These are phyloP conservation scores for Trypanosoma avium DNA, from an alignment of 208 protist genomes.

Conservation along the genomic window DNA sequence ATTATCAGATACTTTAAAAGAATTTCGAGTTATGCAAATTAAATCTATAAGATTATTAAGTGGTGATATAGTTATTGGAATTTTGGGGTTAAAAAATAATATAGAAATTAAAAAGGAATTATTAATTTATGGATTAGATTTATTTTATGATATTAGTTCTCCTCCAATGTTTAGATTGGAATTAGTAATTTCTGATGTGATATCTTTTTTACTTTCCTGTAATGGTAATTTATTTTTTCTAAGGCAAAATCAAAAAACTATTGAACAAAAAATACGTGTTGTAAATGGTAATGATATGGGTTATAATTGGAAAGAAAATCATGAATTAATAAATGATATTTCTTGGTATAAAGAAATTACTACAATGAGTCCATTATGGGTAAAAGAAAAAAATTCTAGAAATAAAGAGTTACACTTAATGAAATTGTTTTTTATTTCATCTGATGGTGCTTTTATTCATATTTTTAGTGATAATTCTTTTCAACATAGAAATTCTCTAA, in stretches of 20 bases:
- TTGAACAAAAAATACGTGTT: slow-evolving; percentile 19
- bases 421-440: slow-evolving; percentile 16
- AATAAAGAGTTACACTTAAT: background rate
- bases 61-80: slow-evolving; percentile 44
- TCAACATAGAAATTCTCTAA: background rate
- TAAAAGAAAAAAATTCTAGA: background rate
- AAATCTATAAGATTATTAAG: slow-evolving; percentile 24
- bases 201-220: slow-evolving; percentile 49
- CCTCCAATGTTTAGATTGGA: slow-evolving; percentile 45
- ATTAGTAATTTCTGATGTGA: slow-evolving; percentile 40
- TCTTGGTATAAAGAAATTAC: slow-evolving; percentile 5
- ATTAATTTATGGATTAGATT: slow-evolving; percentile 58
- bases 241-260: slow-evolving; percentile 14
- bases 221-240: slow-evolving; percentile 57
- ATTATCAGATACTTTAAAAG: background rate
- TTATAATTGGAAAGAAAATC: slow-evolving; percentile 1
- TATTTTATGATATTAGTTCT: slow-evolving; percentile 36
- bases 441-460: slow-evolving; percentile 17
- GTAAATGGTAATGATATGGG: background rate
- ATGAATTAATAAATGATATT: background rate
- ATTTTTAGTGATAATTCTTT: background rate
- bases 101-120: slow-evolving; percentile 23
- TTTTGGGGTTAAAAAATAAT: slow-evolving; percentile 5
- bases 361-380: slow-evolving; percentile 13
- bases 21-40: slow-evolving; percentile 2